Base-by-base conservation (phyloP, 257 asterid species). In the Scutellaria galericulata region DNA sequence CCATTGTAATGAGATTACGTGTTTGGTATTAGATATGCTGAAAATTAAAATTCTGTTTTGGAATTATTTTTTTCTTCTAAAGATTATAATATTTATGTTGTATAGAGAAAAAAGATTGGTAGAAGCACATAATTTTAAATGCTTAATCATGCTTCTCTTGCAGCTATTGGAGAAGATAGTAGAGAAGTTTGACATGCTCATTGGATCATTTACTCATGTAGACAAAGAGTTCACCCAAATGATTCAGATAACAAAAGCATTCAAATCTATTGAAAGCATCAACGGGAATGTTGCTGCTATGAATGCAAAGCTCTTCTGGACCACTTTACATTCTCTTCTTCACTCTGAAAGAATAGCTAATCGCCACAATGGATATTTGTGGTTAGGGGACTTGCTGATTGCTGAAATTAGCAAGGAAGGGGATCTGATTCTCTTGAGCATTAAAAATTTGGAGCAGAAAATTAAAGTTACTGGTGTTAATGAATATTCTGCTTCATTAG, bases 291-390 rank as follows among this genome's bases (percentile, higher is more conserved):
- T 80, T 52, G 71, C 82, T 68, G 79, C 89, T 53, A 80, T 82
- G 87, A 85, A 87, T 48, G 86, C 88, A 62, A 88, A 90, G 81
- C 88, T 86, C 58, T 84, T 86, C 45, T 92, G 98, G 98, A 86
- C 97, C 77, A 95, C 92, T 71, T 86, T 95, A 72, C 99, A 95
- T 83, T 95, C 99, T 81, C 96, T 95, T 82, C 96, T 95, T 71
- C 99, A 92, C 82, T 95, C 99, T 66, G 94, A 90, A 75, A 82
- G 96, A 71, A 59, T 60, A 40, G 83, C 83, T 70, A 86, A 88
- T 80, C 97, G 98, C 20, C 99, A 90, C 83, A 89, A 95, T 82
- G 98, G 99, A 39, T 87, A 92, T 76, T 83, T 95, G 78, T 95
- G 99, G 99, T 80, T 95, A 85, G 98, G 97, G 58, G 96, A 95